Percentiles rank a stretch among this genome's conserved stretches.
Evolutionary conservation across 768 basidiomycete genomes (phyloP).

Genomic region (Polyporus arcularius): DNA sequence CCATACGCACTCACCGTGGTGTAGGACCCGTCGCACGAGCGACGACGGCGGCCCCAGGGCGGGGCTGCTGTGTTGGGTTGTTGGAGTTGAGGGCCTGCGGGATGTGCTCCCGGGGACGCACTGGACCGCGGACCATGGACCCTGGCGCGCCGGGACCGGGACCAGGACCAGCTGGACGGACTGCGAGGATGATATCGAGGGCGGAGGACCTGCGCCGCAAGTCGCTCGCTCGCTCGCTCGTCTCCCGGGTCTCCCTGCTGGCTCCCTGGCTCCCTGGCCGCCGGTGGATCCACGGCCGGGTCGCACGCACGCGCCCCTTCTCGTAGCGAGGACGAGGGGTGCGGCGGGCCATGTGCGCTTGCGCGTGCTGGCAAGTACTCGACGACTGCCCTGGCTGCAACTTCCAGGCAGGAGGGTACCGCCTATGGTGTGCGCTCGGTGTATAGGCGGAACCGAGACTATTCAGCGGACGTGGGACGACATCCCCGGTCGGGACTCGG

Average conservation of each 20-base stretch:
- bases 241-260: neutral
- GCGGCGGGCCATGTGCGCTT: neutral
- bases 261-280: neutral
- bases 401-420: neutral
- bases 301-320: neutral
- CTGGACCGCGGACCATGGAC: neutral
- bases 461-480: no score
- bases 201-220: neutral
- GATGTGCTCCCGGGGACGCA: neutral
- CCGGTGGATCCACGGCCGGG: neutral
- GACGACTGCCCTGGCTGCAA: slow-evolving; percentile 1
- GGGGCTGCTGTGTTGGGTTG: slow-evolving; percentile 6
- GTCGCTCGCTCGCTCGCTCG: neutral
- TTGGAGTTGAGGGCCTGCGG: neutral
- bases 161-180: no score
- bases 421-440: neutral
- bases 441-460: neutral
- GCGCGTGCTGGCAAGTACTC: slow-evolving; percentile 1
- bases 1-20: slow-evolving; percentile 3
- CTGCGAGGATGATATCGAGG: no score
- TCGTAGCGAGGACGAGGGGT: neutral
- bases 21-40: neutral
- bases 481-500: no score
- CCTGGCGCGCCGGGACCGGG: neutral
- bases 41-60: slow-evolving; percentile 2